Evolutionary conservation across 139 green algal species (phyloP), one percentile per base, ranked within the genome.

Genomic region (Choricystis sp.): DNA sequence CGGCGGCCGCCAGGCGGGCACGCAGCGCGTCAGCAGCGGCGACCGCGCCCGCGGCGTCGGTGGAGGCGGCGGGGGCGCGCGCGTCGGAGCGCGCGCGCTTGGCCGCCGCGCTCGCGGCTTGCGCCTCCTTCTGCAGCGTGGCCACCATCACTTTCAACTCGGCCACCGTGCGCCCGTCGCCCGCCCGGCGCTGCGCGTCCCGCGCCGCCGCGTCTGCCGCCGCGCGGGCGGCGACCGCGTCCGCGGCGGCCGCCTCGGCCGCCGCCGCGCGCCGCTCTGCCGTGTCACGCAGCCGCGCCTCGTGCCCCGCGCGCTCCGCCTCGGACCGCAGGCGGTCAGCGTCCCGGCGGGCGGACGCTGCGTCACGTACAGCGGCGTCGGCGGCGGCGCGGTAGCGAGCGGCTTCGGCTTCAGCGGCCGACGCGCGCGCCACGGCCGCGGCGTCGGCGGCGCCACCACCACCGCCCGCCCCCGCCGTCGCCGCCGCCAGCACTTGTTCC

Each of bases 91-190:
- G 40, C 40, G 40, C 40, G 40, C 40, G 40, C 40, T 66, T 66
- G 0, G 57, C 62, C 21, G 26, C 59, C 5, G 72, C 79, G 40
- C 40, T 52, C 40, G 40, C 40, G 9, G 40, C 40, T 16, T 9
- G 9, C 40, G 40, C 40, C 40, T 52, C 40, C 40, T 52, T 52
- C 16, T 52, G 40, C 40, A 52, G 40, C 40, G 40, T 16, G 9
- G 9, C 40, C 9, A 52, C 16, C 63, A 83, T 71, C 2, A 31
- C 26, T 2, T 2, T 29, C 23, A 90, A 72, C 60, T 71, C 40
- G 40, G 40, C 40, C 40, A 52, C 40, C 40, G 40, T 52, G 9
- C 16, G 9, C 16, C 16, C 40, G 40, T 52, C 16, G 40, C 40
- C 40, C 40, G 40, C 40, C 40, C 40, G 40, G 40, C 40, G 40